phyloP scores from a whole-genome alignment of 2,329 filamentous ascomycete species.

The Diaporthe batatas region DNA sequence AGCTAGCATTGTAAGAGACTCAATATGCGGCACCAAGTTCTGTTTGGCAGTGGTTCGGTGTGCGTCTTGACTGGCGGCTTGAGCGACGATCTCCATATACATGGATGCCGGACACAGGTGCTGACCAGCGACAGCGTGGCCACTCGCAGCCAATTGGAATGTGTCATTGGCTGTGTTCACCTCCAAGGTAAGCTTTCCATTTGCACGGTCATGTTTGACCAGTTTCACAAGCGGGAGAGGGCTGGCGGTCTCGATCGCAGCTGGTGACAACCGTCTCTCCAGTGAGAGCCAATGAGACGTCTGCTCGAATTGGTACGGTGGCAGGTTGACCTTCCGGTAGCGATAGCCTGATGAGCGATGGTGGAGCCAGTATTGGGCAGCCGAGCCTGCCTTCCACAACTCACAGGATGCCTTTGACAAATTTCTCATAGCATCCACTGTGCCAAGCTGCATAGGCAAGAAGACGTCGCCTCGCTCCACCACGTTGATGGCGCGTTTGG shows the following conservation, averaged over 20 bases:
- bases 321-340: slow-evolving; percentile 44
- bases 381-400: slow-evolving; percentile 44
- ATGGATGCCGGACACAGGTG: slow-evolving; percentile 48
- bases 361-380: slow-evolving; percentile 48
- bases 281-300: slow-evolving; percentile 45
- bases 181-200: background rate
- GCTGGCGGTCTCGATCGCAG: background rate
- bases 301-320: slow-evolving; percentile 50
- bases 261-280: slow-evolving; percentile 36
- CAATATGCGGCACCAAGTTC: background rate
- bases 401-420: slow-evolving; percentile 33
- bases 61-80: slow-evolving; percentile 37
- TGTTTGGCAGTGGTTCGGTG: background rate
- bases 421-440: slow-evolving; percentile 12
- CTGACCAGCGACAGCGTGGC: slow-evolving; percentile 47
- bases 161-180: slow-evolving; percentile 43
- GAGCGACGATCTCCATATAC: slow-evolving; percentile 47
- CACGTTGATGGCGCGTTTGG: slow-evolving; percentile 46
- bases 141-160: slow-evolving; percentile 43
- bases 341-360: slow-evolving; percentile 13
- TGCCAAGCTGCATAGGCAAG: slow-evolving; percentile 35
- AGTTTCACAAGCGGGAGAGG: slow-evolving; percentile 7
- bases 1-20: background rate
- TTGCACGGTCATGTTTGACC: background rate
- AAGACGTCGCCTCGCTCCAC: slow-evolving; percentile 22